Percentiles rank a stretch among this genome's conserved stretches.
Evolutionary conservation across 768 basidiomycete genomes (phyloP).

Genomic region (Rhodotorula sphaerocarpa): DNA sequence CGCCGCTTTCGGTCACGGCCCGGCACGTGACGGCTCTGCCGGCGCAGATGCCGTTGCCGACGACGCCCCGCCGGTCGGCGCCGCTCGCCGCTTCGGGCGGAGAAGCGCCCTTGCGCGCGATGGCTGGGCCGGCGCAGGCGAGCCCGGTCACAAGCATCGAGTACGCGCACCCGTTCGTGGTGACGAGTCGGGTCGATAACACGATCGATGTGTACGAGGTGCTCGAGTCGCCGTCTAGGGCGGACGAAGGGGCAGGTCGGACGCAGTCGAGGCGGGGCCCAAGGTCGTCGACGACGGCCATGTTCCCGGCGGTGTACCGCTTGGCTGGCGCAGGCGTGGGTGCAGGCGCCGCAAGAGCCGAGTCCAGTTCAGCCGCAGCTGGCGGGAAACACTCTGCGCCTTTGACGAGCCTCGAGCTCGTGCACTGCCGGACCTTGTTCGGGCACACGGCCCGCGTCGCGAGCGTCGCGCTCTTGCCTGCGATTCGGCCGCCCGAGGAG

Average conservation of each 20-base stretch:
- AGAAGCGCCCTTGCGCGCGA: too few species aligned
- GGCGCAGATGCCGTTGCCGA: not conserved
- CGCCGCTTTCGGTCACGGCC: not conserved
- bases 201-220: conserved; percentile 25
- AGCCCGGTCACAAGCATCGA: conserved; percentile 21
- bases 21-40: conserved; percentile 1
- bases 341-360: too few species aligned
- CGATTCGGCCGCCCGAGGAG: not conserved
- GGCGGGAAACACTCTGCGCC: too few species aligned
- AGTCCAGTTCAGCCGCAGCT: too few species aligned
- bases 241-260: too few species aligned
- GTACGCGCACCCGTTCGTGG: conserved; percentile 15
- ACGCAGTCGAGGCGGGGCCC: too few species aligned
- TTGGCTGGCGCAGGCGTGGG: too few species aligned
- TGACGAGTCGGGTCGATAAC: conserved; percentile 19
- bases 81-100: not conserved
- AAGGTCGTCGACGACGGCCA: too few species aligned
- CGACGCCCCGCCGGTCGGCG: not conserved
- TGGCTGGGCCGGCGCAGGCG: too few species aligned
- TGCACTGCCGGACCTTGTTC: conserved; percentile 21
- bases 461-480: conserved; percentile 11
- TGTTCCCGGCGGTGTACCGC: too few species aligned
- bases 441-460: conserved; percentile 28
- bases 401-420: conserved; percentile 2
- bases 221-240: not conserved